These are phyloP conservation scores for Termitomyces sp. DNA, from an alignment of 1,284 basidiomycete genomes.

Conservation along the genomic window DNA sequence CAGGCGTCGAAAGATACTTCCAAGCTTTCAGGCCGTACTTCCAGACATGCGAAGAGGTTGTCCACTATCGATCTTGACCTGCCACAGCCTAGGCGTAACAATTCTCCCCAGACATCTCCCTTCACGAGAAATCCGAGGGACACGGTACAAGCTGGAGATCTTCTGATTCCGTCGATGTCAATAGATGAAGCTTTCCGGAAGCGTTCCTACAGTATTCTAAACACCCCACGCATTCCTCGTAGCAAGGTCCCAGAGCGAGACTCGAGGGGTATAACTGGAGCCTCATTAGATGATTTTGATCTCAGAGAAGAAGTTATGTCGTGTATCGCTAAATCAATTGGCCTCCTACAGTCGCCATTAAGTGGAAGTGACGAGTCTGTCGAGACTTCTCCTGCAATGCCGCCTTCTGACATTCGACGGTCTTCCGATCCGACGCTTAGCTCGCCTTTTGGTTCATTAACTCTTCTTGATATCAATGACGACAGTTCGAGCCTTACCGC, in stretches of 20 bases:
- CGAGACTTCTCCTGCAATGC: constrained; percentile 61
- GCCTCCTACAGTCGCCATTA: constrained; percentile 81
- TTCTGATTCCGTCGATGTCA: constrained; percentile 48
- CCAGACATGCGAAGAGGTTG: constrained; percentile 16
- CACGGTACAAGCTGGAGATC: constrained; percentile 65
- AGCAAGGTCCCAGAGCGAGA: constrained; percentile 23
- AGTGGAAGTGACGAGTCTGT: constrained; percentile 60
- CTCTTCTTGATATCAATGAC: constrained; percentile 72
- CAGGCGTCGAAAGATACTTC: constrained; percentile 16
- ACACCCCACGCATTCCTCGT: constrained; percentile 45
- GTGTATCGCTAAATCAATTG: constrained; percentile 96
- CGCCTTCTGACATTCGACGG: constrained; percentile 46
- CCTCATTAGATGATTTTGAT: constrained; percentile 58
- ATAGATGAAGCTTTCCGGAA: constrained; percentile 43
- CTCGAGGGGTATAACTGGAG: constrained; percentile 17
- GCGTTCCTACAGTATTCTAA: constrained; percentile 48
- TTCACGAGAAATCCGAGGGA: constrained; percentile 37
- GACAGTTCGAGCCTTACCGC: constrained; percentile 62
- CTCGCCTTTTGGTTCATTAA: constrained; percentile 83
- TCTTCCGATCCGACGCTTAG: constrained; percentile 46
- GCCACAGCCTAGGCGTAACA: constrained; percentile 16
- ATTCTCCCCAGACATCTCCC: constrained; percentile 27
- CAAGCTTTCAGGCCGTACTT: constrained; percentile 22
- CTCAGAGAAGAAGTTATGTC: constrained; percentile 93
- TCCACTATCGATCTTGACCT: constrained; percentile 6